These are phyloP conservation scores for Elongisporangium senticosum DNA, from an alignment of 352 stramenopile genomes.

Conservation along the genomic window DNA sequence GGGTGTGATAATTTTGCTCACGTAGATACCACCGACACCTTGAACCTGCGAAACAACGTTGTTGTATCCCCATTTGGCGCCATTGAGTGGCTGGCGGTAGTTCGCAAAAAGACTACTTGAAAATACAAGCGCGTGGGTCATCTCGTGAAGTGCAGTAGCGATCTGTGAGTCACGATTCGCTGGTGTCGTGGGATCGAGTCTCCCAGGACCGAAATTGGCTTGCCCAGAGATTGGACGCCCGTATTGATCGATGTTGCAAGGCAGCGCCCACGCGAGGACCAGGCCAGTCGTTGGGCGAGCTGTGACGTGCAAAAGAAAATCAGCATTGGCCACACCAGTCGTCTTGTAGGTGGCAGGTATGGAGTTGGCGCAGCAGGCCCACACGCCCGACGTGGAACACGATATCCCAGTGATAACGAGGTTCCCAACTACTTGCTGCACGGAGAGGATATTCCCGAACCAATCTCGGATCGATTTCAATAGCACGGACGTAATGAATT, in stretches of 20 bases:
- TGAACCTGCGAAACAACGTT: constrained; percentile 57
- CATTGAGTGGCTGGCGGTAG: constrained; percentile 63
- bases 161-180: constrained; percentile 54
- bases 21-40: constrained; percentile 34
- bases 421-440: constrained; percentile 63
- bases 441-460: constrained; percentile 54
- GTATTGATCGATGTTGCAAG: constrained; percentile 78
- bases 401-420: constrained; percentile 51
- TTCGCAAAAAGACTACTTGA: constrained; percentile 50
- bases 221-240: constrained; percentile 73
- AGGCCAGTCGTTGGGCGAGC: constrained; percentile 57
- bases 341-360: constrained; percentile 47
- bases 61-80: constrained; percentile 42
- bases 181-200: constrained; percentile 39
- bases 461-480: constrained; percentile 58
- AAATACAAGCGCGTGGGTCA: constrained; percentile 80
- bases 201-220: constrained; percentile 69
- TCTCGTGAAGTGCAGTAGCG: constrained; percentile 73
- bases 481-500: constrained; percentile 64
- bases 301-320: constrained; percentile 79
- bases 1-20: constrained; percentile 75
- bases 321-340: constrained; percentile 49
- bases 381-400: constrained; percentile 34
- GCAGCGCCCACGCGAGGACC: constrained; percentile 73
- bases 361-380: constrained; percentile 55